Base-by-base conservation (phyloP, 352 stramenopile species). In the Peronosclerospora sorghi region DNA sequence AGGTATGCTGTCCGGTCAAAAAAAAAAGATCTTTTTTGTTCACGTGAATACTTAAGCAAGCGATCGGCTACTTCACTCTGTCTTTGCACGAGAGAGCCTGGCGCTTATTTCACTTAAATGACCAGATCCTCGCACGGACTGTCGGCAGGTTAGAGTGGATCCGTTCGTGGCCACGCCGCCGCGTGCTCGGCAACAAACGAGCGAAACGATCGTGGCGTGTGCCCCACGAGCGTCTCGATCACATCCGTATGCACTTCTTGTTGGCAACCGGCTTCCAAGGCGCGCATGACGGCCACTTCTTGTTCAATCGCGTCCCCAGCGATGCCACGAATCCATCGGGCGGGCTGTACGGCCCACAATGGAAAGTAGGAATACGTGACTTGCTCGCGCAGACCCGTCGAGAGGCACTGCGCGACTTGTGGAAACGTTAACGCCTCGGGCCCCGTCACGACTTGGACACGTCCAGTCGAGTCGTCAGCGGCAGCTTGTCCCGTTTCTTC, bases 271-370 rank as follows among this genome's bases (percentile, higher is more conserved):
- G 38, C 35, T 42, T 87, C 74, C 29, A 76, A 54, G 17, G 66
- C 68, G 8, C 59, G 56, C 26, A 66, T 51, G 8, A 66, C 49
- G 2, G 65, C 64, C 19, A 89, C 59, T 45, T 83, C 62, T 35
- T 63, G 64, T n/a, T 68, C 45, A 14, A 86, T 72, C 1, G 45
- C 68, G 20, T 89, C 76, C 0, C 73, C 66, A 21, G 65, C 51
- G n/a, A 80, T 63, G 14, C 76, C 76, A 36, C 59, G 65, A 48
- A 84, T 78, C 76, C 76, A 89, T 20, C 81, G 62, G 23, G 76
- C 65, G 8, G 73, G 71, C 45, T 86, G 67, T 36, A 89, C 68
- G 2, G 74, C 71, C 76, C 76, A 89, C 17, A 83, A 45, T 2
- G 76, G 73, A 24, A 86, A 86, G 39, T 83, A 51, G 17, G 71